Evolutionary conservation across 2,329 filamentous ascomycete species (phyloP).

Genomic region (Ampelomyces quisqualis): DNA sequence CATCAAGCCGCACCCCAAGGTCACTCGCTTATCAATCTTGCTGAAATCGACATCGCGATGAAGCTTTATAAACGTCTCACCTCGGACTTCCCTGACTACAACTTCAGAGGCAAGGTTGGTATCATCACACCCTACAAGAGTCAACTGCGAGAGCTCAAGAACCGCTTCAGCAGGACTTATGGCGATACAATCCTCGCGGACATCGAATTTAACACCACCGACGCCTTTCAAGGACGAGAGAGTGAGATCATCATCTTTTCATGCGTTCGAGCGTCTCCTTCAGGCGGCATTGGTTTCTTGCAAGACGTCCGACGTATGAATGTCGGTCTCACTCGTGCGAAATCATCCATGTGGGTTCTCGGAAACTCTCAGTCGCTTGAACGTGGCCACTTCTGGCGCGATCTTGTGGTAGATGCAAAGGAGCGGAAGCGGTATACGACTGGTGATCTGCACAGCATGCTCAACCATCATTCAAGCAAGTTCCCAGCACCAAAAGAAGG

Average conservation of each 20-base stretch:
- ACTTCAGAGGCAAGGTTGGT: slow-evolving; percentile 82
- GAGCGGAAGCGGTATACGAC: slow-evolving; percentile 73
- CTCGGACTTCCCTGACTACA: slow-evolving; percentile 65
- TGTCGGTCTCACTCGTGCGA: slow-evolving; percentile 93
- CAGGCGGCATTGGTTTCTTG: slow-evolving; percentile 96
- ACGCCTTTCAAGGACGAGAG: slow-evolving; percentile 95
- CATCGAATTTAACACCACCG: slow-evolving; percentile 98
- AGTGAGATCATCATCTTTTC: slow-evolving; percentile 99
- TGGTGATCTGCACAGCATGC: slow-evolving; percentile 60
- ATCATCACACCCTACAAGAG: slow-evolving; percentile 99
- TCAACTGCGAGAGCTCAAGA: slow-evolving; percentile 77
- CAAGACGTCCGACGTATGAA: slow-evolving; percentile 99
- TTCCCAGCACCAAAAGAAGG: slow-evolving; percentile 40
- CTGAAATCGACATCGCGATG: slow-evolving; percentile 84
- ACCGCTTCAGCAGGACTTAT: slow-evolving; percentile 70
- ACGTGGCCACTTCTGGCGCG: slow-evolving; percentile 88
- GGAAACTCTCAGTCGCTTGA: slow-evolving; percentile 85
- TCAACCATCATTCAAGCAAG: slow-evolving; percentile 54
- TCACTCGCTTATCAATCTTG: slow-evolving; percentile 85
- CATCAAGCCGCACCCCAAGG: slow-evolving; percentile 79
- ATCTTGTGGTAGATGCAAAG: slow-evolving; percentile 79
- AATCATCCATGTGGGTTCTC: slow-evolving; percentile 93
- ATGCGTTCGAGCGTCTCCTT: slow-evolving; percentile 89
- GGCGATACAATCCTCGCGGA: slow-evolving; percentile 72
- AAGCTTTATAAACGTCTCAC: slow-evolving; percentile 78